Conservation (phyloP, 2,329 filamentous ascomycete species). For the Cladosporium sphaerospermum region DNA sequence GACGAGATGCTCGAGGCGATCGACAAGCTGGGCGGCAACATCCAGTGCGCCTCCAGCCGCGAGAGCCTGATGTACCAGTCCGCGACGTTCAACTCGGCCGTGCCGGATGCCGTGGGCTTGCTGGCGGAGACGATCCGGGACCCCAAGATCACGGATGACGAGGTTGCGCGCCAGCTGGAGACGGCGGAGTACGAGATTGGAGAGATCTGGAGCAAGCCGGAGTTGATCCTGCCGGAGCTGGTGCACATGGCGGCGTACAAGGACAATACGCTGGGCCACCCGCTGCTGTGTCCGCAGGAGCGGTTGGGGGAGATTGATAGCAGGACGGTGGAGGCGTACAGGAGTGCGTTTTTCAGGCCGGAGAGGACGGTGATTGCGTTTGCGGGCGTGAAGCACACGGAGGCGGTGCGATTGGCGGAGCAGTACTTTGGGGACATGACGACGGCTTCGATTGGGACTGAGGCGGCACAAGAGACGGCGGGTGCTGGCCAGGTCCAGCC, state of each 20-base stretch:
- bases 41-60: slow-evolving; percentile 90
- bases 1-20: slow-evolving; percentile 85
- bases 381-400: slow-evolving; percentile 76
- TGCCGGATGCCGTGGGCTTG: slow-evolving; percentile 72
- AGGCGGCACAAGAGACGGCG: slow-evolving; percentile 18
- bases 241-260: slow-evolving; percentile 94
- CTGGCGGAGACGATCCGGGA: slow-evolving; percentile 91
- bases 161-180: slow-evolving; percentile 78
- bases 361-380: slow-evolving; percentile 93
- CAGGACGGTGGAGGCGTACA: slow-evolving; percentile 68
- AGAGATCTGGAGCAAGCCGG: slow-evolving; percentile 96
- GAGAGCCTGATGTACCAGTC: slow-evolving; percentile 99
- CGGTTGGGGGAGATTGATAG: slow-evolving; percentile 68
- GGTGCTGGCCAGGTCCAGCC: slow-evolving; percentile 25
- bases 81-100: slow-evolving; percentile 91
- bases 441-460: slow-evolving; percentile 20
- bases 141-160: slow-evolving; percentile 75
- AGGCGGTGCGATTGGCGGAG: slow-evolving; percentile 73
- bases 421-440: slow-evolving; percentile 91
- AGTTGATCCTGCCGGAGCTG: slow-evolving; percentile 89
- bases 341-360: slow-evolving; percentile 76
- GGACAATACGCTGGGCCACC: slow-evolving; percentile 93
- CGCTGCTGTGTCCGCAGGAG: slow-evolving; percentile 83
- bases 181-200: slow-evolving; percentile 93
- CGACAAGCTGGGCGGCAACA: slow-evolving; percentile 86